Percentiles rank a stretch among this genome's conserved stretches.
phyloP scores from a whole-genome alignment of 352 stramenopile genomes.

The Globisporangium acanthophoron region DNA sequence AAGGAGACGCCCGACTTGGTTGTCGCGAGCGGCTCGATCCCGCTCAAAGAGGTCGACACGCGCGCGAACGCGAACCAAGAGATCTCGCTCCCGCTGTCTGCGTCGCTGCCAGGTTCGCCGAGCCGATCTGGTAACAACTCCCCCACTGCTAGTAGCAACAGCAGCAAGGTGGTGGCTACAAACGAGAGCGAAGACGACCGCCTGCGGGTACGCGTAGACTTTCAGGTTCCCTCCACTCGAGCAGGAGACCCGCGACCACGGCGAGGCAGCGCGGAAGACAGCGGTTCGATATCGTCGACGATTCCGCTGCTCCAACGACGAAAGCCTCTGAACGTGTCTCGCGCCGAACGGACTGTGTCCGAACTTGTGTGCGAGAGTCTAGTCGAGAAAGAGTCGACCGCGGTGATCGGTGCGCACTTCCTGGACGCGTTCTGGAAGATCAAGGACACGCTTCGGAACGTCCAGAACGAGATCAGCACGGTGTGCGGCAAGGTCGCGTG shows the following conservation, averaged over 20 bases:
- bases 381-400: constrained; percentile 61
- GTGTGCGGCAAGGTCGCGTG: constrained; percentile 65
- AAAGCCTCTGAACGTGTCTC: constrained; percentile 17
- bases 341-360: constrained; percentile 57
- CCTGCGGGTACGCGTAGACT: constrained; percentile 49
- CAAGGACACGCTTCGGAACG: constrained; percentile 70
- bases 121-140: background rate
- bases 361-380: constrained; percentile 67
- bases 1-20: constrained; percentile 66
- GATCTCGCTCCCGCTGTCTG: constrained; percentile 31
- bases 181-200: constrained; percentile 26
- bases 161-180: background rate
- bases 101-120: constrained; percentile 17
- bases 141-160: background rate
- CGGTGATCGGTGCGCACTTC: constrained; percentile 60
- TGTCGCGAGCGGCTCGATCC: constrained; percentile 44
- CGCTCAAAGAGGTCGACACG: constrained; percentile 31
- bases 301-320: constrained; percentile 3
- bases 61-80: constrained; percentile 27
- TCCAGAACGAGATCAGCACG: constrained; percentile 72
- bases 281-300: background rate
- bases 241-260: background rate
- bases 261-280: constrained; percentile 7
- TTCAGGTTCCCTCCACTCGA: constrained; percentile 14
- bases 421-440: constrained; percentile 82